These are phyloP conservation scores for Aspergillus texensis DNA, from an alignment of 2,329 filamentous ascomycete species.

Conservation along the genomic window DNA sequence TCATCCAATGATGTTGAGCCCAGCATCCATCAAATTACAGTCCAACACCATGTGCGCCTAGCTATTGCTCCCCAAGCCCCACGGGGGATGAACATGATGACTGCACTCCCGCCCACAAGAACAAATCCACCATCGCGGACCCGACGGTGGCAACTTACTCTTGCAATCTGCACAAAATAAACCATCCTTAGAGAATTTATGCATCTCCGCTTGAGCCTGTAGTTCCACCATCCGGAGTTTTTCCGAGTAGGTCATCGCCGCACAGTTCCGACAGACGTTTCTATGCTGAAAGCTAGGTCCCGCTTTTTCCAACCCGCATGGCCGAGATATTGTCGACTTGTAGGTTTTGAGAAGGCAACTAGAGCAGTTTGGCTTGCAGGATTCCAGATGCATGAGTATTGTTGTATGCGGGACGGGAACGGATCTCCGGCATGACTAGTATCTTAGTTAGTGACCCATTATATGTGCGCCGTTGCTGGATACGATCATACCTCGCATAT, in stretches of 20 bases:
- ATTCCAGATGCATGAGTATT: neutral
- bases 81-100: neutral
- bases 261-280: neutral
- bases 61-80: neutral
- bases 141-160: neutral
- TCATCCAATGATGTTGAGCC: neutral
- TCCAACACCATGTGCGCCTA: neutral
- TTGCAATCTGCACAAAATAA: neutral
- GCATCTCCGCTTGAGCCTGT: neutral
- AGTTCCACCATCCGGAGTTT: neutral
- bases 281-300: neutral
- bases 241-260: neutral
- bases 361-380: neutral
- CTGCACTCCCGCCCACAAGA: neutral
- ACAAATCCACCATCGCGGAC: slow-evolving; percentile 1
- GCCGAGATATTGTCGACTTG: too few relatives aligned
- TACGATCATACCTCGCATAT: neutral
- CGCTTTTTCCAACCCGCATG: neutral
- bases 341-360: neutral
- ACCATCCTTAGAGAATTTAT: neutral
- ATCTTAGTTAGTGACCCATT: neutral
- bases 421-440: neutral
- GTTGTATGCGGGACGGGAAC: neutral
- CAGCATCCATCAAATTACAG: neutral
- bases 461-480: neutral